These are phyloP conservation scores for Paraphaeosphaeria sporulosa DNA, from an alignment of 2,329 filamentous ascomycete genomes.

Conservation along the genomic window DNA sequence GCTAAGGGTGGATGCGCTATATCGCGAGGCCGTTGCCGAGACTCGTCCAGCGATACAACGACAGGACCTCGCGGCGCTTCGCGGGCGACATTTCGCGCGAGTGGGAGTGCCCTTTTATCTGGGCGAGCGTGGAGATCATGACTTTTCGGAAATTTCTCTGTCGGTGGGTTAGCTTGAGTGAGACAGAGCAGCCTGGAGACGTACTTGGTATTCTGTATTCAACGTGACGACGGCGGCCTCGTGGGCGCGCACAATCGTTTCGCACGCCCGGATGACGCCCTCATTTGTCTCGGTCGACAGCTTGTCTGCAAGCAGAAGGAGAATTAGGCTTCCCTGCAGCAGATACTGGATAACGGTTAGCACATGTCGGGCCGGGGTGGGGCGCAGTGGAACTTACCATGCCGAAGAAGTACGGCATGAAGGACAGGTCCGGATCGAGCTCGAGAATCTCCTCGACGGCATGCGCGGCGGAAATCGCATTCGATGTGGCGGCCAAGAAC, in stretches of 20 bases:
- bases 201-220: constrained; percentile 90
- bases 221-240: constrained; percentile 96
- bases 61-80: constrained; percentile 58
- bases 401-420: constrained; percentile 97
- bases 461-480: constrained; percentile 88
- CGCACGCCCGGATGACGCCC: constrained; percentile 85
- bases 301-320: constrained; percentile 89
- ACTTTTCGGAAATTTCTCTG: constrained; percentile 65
- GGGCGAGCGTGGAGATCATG: constrained; percentile 52
- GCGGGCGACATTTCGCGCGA: constrained; percentile 47
- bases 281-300: constrained; percentile 82
- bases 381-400: constrained; percentile 62
- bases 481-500: constrained; percentile 85
- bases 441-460: constrained; percentile 87
- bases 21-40: constrained; percentile 39
- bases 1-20: not conserved
- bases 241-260: constrained; percentile 90
- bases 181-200: not conserved
- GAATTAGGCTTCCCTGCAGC: constrained; percentile 85
- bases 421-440: constrained; percentile 87
- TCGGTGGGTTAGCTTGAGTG: constrained; percentile 5
- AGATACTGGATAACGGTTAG: constrained; percentile 64
- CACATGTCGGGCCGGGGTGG: not conserved
- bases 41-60: constrained; percentile 62
- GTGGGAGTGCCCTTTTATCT: constrained; percentile 48